Conservation (phyloP, 2,329 filamentous ascomycete genomes). For the Phialocephala sp. region DNA sequence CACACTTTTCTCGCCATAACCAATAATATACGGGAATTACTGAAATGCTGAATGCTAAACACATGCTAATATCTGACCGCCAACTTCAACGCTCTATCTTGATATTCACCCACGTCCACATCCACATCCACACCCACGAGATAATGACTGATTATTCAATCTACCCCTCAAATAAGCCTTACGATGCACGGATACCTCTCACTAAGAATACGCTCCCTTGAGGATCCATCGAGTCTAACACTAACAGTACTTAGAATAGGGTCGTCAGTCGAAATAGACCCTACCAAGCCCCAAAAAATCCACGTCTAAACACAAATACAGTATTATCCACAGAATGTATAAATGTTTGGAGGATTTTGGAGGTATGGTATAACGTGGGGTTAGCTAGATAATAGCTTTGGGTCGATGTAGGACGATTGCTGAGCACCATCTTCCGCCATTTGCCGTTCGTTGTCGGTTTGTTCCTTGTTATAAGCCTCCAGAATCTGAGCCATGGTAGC, state of each 20-base stretch:
- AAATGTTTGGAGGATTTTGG: not conserved
- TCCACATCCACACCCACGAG: not conserved
- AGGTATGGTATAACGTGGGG: not conserved
- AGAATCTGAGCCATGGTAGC: not conserved
- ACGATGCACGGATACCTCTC: not conserved
- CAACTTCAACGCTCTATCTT: constrained; percentile 13
- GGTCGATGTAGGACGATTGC: constrained; percentile 1
- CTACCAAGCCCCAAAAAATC: not conserved
- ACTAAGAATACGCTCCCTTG: not conserved
- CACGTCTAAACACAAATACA: not conserved
- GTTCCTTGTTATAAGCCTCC: not conserved
- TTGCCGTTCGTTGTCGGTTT: not conserved
- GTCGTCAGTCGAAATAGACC: not conserved
- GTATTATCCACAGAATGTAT: not conserved
- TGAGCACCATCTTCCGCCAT: not conserved
- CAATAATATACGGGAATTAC: not conserved
- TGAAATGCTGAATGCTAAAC: not conserved
- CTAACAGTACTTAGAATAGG: not conserved
- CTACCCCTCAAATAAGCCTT: not conserved
- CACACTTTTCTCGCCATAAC: not conserved
- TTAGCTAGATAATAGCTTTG: not conserved
- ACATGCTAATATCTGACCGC: constrained; percentile 6
- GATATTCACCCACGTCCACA: not conserved
- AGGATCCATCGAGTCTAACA: not conserved
- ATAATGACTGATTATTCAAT: not conserved